Base-by-base conservation (phyloP, 2,329 filamentous ascomycete species). In the Sporothrix curviconia region DNA sequence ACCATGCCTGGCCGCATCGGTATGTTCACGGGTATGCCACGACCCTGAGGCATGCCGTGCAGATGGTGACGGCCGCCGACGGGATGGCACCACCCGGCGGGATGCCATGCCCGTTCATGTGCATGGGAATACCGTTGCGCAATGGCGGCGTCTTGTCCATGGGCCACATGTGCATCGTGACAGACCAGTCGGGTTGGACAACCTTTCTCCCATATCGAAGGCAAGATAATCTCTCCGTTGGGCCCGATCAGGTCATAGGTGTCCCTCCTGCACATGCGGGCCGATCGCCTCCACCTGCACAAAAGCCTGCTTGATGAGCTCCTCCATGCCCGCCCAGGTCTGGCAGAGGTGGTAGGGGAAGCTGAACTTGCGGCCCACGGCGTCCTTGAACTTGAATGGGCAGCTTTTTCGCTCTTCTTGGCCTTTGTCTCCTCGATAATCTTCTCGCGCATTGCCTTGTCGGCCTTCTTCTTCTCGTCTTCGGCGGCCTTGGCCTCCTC, bases 331-430 rank as follows among this genome's bases (percentile, higher is more conserved):
- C 87, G 78, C 76, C 90, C 90, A 95, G 3, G 86, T 94, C 66
- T 85, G 83, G 71, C 91, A 96, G 30, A 95, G 71, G 62, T 92
- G 83, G 72, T 86, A 96, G 1, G 92, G 92, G 67, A 96, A 96
- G 72, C 84, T 94, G 70, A 95, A 96, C 71, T 95, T 96, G 63
- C 92, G 82, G 32, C 90, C 89, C 15, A 96, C 84, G 1, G 91
- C 91, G 69, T 96, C 92, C 72, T 95, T 95, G 75, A 95, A 95
- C 64, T 86, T 86, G 69, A n/a, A 96, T 89, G 2, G 89, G 89
- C 43, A 84, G 78, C 70, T 90, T 88, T 40, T 85, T 81, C 60
- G 79, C n/a, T 79, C 63, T 76, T 76, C 62, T 71, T 72, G 32
- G 66, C 64, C 65, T 77, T 76, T 17, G 74, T 72, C 54, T 78